These are phyloP conservation scores for Tetrapisispora taiwanensis DNA, from an alignment of 805 yeast species.

Conservation along the genomic window DNA sequence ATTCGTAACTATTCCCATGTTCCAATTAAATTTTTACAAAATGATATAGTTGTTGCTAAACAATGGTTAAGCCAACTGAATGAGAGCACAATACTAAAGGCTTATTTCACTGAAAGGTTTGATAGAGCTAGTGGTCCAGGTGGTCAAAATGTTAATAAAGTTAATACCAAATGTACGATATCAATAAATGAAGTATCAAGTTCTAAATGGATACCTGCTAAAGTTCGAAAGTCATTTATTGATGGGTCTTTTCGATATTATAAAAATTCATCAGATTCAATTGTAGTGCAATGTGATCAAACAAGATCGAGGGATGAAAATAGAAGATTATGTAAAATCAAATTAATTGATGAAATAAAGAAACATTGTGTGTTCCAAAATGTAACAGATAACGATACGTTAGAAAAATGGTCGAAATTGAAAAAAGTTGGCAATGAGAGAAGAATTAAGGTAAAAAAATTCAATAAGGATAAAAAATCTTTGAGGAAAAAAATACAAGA, in stretches of 20 bases:
- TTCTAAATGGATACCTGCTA: slow-evolving; percentile 51
- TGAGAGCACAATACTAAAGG: slow-evolving; percentile 23
- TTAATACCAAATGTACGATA: slow-evolving; percentile 51
- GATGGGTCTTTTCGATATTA: slow-evolving; percentile 39
- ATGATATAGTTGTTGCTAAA: slow-evolving; percentile 6
- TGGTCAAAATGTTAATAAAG: slow-evolving; percentile 78
- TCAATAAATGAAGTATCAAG: slow-evolving; percentile 37
- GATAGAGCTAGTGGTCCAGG: slow-evolving; percentile 73
- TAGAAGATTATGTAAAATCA: slow-evolving; percentile 47
- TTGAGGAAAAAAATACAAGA: slow-evolving; percentile 17
- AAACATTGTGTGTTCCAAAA: slow-evolving; percentile 36
- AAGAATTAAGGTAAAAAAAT: slow-evolving; percentile 31
- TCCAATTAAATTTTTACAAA: background rate
- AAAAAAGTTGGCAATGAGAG: slow-evolving; percentile 26
- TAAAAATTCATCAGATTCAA: slow-evolving; percentile 41
- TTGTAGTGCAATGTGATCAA: slow-evolving; percentile 52
- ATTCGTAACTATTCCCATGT: background rate
- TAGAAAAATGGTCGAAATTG: slow-evolving; percentile 41
- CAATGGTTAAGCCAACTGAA: slow-evolving; percentile 37
- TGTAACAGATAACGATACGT: slow-evolving; percentile 38
- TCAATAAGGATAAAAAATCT: slow-evolving; percentile 31
- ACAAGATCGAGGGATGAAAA: slow-evolving; percentile 52
- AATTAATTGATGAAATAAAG: slow-evolving; percentile 45
- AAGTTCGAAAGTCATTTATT: slow-evolving; percentile 35
- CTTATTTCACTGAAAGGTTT: slow-evolving; percentile 15